Percentiles rank a stretch among this genome's conserved stretches.
phyloP scores from a whole-genome alignment of 1,284 basidiomycete species.

The Amanita bisporigera region DNA sequence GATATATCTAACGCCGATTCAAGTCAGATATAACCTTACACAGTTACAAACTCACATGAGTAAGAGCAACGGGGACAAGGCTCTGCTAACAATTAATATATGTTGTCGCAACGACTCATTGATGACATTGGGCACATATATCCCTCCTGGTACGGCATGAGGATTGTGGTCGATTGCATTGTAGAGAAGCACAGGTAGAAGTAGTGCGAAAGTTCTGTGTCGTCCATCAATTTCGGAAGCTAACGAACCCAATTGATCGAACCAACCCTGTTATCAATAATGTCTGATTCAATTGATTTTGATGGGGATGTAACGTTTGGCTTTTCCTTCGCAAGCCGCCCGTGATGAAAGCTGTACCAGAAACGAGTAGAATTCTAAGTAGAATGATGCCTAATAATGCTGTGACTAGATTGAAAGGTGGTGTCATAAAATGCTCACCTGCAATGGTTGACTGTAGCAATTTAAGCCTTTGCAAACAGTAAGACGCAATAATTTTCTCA shows the following conservation, averaged over 20 bases:
- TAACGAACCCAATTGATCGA: not conserved
- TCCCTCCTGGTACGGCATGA: not conserved
- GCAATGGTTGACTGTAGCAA: constrained; percentile 65
- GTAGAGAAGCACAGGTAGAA: constrained; percentile 70
- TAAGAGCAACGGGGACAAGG: constrained; percentile 64
- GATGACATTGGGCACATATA: constrained; percentile 29
- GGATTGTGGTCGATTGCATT: constrained; percentile 53
- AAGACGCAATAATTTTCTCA: not conserved
- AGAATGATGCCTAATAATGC: constrained; percentile 57
- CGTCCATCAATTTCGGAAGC: not conserved
- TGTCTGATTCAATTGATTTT: constrained; percentile 66
- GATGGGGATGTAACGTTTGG: constrained; percentile 51
- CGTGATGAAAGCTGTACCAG: constrained; percentile 64
- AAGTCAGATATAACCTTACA: not conserved
- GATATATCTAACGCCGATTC: constrained; percentile 54
- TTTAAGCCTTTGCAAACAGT: constrained; percentile 46
- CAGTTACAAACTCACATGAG: constrained; percentile 51
- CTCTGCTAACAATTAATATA: constrained; percentile 65
- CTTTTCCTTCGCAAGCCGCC: constrained; percentile 58
- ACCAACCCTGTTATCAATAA: constrained; percentile 65
- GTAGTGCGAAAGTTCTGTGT: constrained; percentile 60
- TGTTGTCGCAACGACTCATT: constrained; percentile 49
- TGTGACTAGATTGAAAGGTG: not conserved
- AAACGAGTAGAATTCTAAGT: constrained; percentile 64
- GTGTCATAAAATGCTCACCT: constrained; percentile 40